phyloP scores from a whole-genome alignment of 1,284 basidiomycete species.

The Apiotrichum sp. region DNA sequence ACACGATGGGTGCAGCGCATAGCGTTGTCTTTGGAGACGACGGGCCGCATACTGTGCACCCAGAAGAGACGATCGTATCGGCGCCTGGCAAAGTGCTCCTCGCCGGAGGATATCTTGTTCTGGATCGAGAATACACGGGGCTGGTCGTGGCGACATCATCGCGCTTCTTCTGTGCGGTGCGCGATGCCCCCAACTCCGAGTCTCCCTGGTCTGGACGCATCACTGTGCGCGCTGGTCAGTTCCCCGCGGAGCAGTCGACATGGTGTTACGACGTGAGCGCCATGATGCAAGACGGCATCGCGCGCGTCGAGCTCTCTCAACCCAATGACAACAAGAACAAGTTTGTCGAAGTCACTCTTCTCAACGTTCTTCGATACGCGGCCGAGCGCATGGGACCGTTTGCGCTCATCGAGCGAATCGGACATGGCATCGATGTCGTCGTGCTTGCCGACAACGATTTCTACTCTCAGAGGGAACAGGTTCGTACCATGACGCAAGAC shows the following conservation, averaged over 20 bases:
- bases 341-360: constrained; percentile 82
- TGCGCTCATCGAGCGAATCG: constrained; percentile 43
- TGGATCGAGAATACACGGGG: constrained; percentile 75
- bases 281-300: neutral
- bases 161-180: constrained; percentile 72
- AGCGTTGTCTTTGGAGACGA: neutral
- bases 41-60: constrained; percentile 1
- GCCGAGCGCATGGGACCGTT: constrained; percentile 54
- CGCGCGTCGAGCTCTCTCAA: constrained; percentile 5
- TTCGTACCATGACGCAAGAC: constrained; percentile 40
- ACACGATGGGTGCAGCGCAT: neutral
- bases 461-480: constrained; percentile 86
- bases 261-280: constrained; percentile 65
- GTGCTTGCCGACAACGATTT: constrained; percentile 96
- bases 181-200: neutral
- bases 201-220: constrained; percentile 44
- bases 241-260: constrained; percentile 56
- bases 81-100: constrained; percentile 93
- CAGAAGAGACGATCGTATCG: constrained; percentile 59
- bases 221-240: constrained; percentile 84
- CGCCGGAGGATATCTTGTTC: constrained; percentile 89
- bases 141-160: constrained; percentile 84
- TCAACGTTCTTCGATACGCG: constrained; percentile 65
- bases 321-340: constrained; percentile 58
- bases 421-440: constrained; percentile 57